Evolutionary conservation across 1,284 basidiomycete species (phyloP).

Genomic region (Jaminaea rosea): DNA sequence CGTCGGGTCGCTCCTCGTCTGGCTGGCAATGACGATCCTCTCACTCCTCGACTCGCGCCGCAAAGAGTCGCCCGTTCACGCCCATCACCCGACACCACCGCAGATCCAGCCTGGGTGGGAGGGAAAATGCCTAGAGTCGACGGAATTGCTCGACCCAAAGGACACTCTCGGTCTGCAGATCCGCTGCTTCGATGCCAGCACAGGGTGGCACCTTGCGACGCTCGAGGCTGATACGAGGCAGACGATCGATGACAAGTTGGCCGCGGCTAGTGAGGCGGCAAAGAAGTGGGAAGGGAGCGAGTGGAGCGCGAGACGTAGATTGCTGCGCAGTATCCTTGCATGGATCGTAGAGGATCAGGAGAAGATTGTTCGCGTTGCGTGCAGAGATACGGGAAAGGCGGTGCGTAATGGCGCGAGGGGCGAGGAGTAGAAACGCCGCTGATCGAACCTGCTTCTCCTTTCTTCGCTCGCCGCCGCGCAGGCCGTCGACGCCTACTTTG

Average conservation of each 20-base stretch:
- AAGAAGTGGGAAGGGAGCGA: constrained; percentile 61
- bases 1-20: background rate
- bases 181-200: constrained; percentile 83
- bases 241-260: constrained; percentile 65
- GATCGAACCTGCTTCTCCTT: too few relatives aligned
- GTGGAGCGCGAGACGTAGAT: constrained; percentile 66
- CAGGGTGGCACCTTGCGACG: constrained; percentile 66
- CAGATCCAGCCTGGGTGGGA: constrained; percentile 19
- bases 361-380: constrained; percentile 74
- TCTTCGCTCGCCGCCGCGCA: too few relatives aligned
- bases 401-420: too few relatives aligned
- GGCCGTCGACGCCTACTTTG: constrained; percentile 52
- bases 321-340: constrained; percentile 72
- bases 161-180: constrained; percentile 53
- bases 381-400: constrained; percentile 91
- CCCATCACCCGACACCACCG: background rate
- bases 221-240: constrained; percentile 59
- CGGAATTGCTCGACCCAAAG: constrained; percentile 8
- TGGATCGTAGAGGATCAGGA: constrained; percentile 87
- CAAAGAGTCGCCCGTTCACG: background rate
- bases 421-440: too few relatives aligned
- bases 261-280: constrained; percentile 61
- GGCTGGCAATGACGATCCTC: too few relatives aligned
- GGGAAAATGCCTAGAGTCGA: constrained; percentile 12
- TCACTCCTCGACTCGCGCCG: background rate